A percentile compares a stretch with the other conserved stretches of the same genome.
Conservation (phyloP, 139 green algal species). For the Parachlorella kessleri region DNA sequence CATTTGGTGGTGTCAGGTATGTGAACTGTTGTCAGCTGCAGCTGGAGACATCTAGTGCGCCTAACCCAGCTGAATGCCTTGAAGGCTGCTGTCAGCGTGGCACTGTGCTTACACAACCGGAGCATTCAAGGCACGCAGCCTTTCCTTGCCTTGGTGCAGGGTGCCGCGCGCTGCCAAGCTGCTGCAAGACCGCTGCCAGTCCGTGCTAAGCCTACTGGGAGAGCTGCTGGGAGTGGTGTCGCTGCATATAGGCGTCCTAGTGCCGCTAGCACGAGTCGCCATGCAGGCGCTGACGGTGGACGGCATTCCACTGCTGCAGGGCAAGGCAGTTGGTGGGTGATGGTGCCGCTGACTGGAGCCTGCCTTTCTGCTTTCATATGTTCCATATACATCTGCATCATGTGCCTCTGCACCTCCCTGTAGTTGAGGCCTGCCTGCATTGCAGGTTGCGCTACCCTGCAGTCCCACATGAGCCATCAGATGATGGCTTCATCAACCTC, state of each 20-base stretch:
- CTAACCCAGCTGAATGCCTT: neutral
- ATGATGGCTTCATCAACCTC: neutral
- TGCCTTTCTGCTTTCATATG: too few relatives aligned
- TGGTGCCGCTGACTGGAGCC: too few relatives aligned
- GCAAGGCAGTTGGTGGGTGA: conserved; percentile 45
- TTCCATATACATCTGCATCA: too few relatives aligned
- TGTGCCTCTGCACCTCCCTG: too few relatives aligned
- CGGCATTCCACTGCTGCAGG: conserved; percentile 56
- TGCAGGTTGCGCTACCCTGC: neutral
- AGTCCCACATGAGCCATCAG: neutral
- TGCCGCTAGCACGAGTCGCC: conserved; percentile 61
- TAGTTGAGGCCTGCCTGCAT: neutral
- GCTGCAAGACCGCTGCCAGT: conserved; percentile 34
- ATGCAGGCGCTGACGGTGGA: conserved; percentile 57
- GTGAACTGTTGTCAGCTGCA: neutral
- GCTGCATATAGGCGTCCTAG: conserved; percentile 43
- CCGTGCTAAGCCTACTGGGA: conserved; percentile 30
- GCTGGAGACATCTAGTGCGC: neutral
- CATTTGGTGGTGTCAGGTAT: neutral
- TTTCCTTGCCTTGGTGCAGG: too few relatives aligned
- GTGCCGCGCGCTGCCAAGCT: conserved; percentile 8
- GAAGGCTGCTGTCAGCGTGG: neutral
- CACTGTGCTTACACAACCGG: neutral
- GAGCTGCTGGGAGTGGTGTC: conserved; percentile 39
- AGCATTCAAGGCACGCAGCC: too few relatives aligned